Percentiles rank a stretch among this genome's conserved stretches.
Conservation (phyloP, 2,329 filamentous ascomycete species). For the Coniochaeta pulveracea region DNA sequence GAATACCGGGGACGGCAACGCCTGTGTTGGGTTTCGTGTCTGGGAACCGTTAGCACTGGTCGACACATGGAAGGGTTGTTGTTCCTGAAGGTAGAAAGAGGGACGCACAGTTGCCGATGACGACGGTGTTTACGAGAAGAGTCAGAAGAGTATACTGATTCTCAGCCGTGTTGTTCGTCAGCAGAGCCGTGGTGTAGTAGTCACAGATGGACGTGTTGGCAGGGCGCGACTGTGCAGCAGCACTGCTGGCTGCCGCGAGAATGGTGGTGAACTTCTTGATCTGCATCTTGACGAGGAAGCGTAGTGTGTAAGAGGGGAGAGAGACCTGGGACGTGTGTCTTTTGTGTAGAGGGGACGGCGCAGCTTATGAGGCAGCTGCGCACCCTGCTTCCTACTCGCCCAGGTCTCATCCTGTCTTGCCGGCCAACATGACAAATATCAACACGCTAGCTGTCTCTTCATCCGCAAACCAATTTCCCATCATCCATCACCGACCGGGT, state of each 20-base stretch:
- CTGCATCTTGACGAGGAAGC: constrained; percentile 13
- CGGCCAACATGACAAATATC: no score
- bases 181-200: constrained; percentile 49
- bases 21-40: constrained; percentile 41
- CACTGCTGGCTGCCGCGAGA: constrained; percentile 14
- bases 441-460: no score
- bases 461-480: no score
- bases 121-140: constrained; percentile 49
- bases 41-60: constrained; percentile 11
- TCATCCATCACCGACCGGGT: no score
- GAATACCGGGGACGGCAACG: constrained; percentile 44
- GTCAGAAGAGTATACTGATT: constrained; percentile 46
- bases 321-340: no score
- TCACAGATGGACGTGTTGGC: constrained; percentile 44
- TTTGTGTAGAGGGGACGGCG: no score
- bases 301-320: no score
- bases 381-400: no score
- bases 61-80: neutral
- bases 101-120: constrained; percentile 47
- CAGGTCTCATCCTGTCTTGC: no score
- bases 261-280: constrained; percentile 14
- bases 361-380: no score
- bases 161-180: constrained; percentile 45
- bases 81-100: neutral
- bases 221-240: constrained; percentile 33